Percentiles rank a stretch among this genome's conserved stretches.
Conservation (phyloP, 2,329 filamentous ascomycete species). For the Elsinoe batatas region DNA sequence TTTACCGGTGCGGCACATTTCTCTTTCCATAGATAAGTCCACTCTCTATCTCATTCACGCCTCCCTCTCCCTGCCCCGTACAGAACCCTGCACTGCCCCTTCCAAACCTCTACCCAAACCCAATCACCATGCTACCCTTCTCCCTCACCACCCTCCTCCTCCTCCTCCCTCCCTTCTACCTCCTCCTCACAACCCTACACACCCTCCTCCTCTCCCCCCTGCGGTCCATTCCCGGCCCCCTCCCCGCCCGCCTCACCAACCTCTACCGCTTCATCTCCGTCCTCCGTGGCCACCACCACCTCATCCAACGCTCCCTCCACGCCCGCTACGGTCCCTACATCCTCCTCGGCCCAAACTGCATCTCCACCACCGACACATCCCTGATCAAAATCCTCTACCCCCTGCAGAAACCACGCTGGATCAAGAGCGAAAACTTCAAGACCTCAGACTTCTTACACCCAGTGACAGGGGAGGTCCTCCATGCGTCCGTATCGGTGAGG, state of each 20-base stretch:
- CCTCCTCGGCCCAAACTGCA: conserved; percentile 15
- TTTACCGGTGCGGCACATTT: background rate
- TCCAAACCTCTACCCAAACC: too few relatives aligned
- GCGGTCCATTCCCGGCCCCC: conserved; percentile 12
- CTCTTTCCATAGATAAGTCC: too few relatives aligned
- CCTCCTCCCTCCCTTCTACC: background rate
- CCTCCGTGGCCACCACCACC: conserved; percentile 11
- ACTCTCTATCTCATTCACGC: background rate
- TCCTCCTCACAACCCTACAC: conserved; percentile 5
- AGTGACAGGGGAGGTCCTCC: background rate
- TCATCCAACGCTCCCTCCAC: conserved; percentile 17
- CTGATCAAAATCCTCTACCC: conserved; percentile 12
- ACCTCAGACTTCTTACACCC: background rate
- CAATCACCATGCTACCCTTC: background rate
- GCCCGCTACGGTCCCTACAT: background rate
- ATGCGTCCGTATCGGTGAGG: background rate
- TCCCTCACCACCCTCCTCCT: background rate
- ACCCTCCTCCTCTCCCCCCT: conserved; percentile 19
- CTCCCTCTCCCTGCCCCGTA: background rate
- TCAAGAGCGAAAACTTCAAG: conserved; percentile 1
- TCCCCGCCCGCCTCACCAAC: background rate
- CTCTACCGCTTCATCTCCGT: background rate
- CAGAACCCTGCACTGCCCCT: background rate
- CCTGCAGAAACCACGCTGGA: background rate
- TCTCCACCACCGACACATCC: conserved; percentile 13